These are phyloP conservation scores for Leccinellum albellum DNA, from an alignment of 768 basidiomycete genomes.

Conservation along the genomic window DNA sequence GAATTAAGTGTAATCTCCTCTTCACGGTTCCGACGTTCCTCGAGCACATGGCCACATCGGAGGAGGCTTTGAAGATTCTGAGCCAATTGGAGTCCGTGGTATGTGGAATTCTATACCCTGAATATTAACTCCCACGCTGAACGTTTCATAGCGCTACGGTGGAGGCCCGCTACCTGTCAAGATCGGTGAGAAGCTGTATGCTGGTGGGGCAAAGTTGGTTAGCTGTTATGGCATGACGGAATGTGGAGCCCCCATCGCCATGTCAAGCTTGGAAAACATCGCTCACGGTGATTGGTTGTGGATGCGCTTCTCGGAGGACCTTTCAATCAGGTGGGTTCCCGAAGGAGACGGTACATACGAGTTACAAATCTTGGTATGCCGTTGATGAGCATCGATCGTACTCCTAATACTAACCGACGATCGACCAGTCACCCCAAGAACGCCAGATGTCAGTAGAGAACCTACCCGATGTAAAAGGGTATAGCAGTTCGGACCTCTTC, in stretches of 20 bases:
- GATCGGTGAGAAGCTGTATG: conserved; percentile 32
- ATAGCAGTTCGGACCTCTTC: conserved; percentile 43
- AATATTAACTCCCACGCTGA: background rate
- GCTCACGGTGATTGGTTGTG: conserved; percentile 35
- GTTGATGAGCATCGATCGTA: background rate
- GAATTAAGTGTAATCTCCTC: conserved; percentile 28
- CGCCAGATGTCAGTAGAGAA: conserved; percentile 28
- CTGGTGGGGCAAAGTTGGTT: conserved; percentile 32
- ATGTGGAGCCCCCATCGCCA: conserved; percentile 10
- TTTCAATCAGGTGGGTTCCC: conserved; percentile 28
- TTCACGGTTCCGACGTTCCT: conserved; percentile 39
- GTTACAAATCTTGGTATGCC: conserved; percentile 35
- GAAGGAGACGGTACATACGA: conserved; percentile 36
- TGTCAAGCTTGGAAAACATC: conserved; percentile 3
- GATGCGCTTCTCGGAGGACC: conserved; percentile 24
- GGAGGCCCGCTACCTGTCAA: conserved; percentile 38
- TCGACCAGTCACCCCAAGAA: background rate
- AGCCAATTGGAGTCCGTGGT: conserved; percentile 29
- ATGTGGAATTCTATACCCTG: background rate
- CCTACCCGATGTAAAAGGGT: conserved; percentile 36
- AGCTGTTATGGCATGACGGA: conserved; percentile 38
- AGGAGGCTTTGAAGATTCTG: conserved; percentile 24
- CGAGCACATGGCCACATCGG: conserved; percentile 33
- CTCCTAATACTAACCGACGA: background rate
- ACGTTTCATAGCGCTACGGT: conserved; percentile 28